Evolutionary conservation across 2,329 filamentous ascomycete genomes (phyloP), one percentile per base, ranked within the genome.

Genomic region (Phaeosphaeriaceae sp.): DNA sequence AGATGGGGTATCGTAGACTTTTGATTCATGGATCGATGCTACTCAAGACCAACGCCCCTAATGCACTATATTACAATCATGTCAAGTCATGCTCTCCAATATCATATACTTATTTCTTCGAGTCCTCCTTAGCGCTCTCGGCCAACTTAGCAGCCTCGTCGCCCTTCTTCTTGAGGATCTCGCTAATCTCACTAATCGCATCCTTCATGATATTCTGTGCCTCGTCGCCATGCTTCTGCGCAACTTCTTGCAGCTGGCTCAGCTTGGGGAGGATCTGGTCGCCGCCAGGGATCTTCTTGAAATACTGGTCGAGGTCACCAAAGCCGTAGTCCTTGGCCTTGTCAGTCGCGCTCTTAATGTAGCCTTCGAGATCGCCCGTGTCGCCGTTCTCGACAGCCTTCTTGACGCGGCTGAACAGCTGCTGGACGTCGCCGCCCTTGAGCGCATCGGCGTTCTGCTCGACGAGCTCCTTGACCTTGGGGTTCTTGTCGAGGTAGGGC

Each of bases 401-500:
- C 76, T 86, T 87, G 53, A 88, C 82, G 73, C 87, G 85, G 51
- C 86, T 79, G 69, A 89, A 89, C 0, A 91, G 75, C 66, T 91
- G 86, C 50, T 81, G 79, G 15, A 86, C 78, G 66, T 92, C 89
- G 17, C 89, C 89, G 61, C 86, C 79, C 80, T 90, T 91, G 49
- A 93, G 78, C 0, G 83, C 77, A 55, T 90, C 87, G 48, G 84
- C 82, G 75, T 93, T 93, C 70, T 90, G 81, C 80, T 91, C 89
- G 1, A 93, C 73, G 0, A 92, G 75, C 76, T 91, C 82, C 81
- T 91, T 92, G 57, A 91, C 79, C 78, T 91, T 82, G n/a, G 90
- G 89, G 76, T 86, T 91, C 83, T 92, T 92, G 66, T 92, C 89
- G 0, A 93, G 83, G 58, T 87, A 85, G 0, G 90, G 89, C 80